Base-by-base conservation (phyloP, 2,329 filamentous ascomycete species). In the Lachnellula hyalina region DNA sequence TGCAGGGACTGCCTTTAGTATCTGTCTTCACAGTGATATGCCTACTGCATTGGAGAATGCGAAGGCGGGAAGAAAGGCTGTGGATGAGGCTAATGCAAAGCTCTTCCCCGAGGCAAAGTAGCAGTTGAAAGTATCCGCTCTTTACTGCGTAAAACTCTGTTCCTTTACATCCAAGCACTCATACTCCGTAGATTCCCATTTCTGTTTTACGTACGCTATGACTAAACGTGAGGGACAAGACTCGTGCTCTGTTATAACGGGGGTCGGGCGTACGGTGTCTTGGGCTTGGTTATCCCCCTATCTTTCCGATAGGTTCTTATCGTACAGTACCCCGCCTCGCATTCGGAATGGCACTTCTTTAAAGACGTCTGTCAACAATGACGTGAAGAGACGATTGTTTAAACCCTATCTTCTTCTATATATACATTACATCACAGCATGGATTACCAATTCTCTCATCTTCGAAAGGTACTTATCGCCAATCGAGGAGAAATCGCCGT, bases 401-500 rank as follows among this genome's bases (percentile, higher is more conserved):
- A 17, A 38, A 17, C 3, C 15, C 5, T 40, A 3, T 40, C 7
- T 17, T 15, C 36, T 40, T 40, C n/a, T 40, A 32, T 32, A 32
- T n/a, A 40, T 17, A 2, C 14, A 40, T 9, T 7, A 4, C 17
- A 40, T 15, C 3, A 17, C 12, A 50, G 36, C 21, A 53, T 53
- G 47, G 19, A 38, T 8, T 41, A 38, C 6, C 25, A 25, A n/a
- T 41, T 49, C 7, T 40, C 36, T 23, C 28, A 54, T 35, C 53
- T 60, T 17, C 52, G 54, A 48, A 51, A 34, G 32, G 50, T 48
- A 25, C 47, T 59, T 5, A 52, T 57, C 49, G 58, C 61, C 19
- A 57, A 61, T 52, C 81, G 81, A 70, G 83, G 82, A 54, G 83
- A 86, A 65, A 85, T 86, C 52, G 82, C 82, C 34, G 75, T 79